Base-by-base conservation (phyloP, 1,139 yeast genomes). In the Suhomyces bokatorum region DNA sequence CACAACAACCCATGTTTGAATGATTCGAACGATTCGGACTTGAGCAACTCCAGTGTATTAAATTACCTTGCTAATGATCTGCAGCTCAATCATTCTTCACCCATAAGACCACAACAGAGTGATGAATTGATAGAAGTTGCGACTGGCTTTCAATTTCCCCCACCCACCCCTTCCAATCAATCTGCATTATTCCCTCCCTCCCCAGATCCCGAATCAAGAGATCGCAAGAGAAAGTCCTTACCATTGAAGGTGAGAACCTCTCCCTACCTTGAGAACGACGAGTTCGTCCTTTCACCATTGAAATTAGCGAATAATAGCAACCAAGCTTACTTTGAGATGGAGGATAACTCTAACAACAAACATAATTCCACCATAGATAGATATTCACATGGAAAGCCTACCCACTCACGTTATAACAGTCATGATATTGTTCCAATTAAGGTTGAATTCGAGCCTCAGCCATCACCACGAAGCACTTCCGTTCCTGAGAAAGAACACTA, bases 361-460 rank as follows among this genome's bases (percentile, higher is more conserved):
- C 42, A 40, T 11, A 36, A 39, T 35, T 37, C 51, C 9, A 35
- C 46, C 32, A 42, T 31, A 22, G 58, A 58, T 39, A 54, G 74
- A 36, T 65, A 67, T 48, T 63, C 72, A 13, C 49, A 54, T 14
- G 49, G 65, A 22, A 69, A 65, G 46, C 70, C 73, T 8, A 57
- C 57, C 29, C 79, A 74, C 50, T 63, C 67, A 11, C 59, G 79
- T 16, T 73, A 69, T 52, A 73, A 69, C 49, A 69, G 76, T 45
- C 77, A 73, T 54, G 78, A 73, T 50, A 63, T 73, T 22, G 57
- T 74, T 14, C 78, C 78, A 1, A 71, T 74, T 13, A 68, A 65
- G 50, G 78, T 74, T 11, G 79, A 74, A 51, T 74, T 74, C 55
- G 78, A 74, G 52, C 55, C 54, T 11, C 60, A 52, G 14, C 43